phyloP scores from a whole-genome alignment of 495 filamentous ascomycete genomes.

The Trichocladium antarcticum region DNA sequence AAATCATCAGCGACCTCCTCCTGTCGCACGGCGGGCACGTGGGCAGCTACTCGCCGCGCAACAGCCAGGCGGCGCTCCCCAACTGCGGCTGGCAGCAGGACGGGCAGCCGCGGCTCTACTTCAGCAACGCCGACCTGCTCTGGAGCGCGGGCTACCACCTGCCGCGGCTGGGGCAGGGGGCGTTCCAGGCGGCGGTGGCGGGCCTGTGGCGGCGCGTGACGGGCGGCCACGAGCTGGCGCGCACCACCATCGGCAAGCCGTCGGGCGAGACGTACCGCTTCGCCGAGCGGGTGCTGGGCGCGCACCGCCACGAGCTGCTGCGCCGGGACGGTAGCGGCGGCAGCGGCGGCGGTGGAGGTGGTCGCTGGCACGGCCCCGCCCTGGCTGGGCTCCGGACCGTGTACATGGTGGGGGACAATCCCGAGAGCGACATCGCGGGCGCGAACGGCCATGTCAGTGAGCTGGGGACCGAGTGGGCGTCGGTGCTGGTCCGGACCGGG shows the following conservation, averaged over 20 bases:
- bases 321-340: constrained; percentile 7
- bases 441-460: constrained; percentile 64
- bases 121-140: constrained; percentile 76
- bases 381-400: constrained; percentile 45
- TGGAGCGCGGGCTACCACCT: constrained; percentile 76
- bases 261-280: constrained; percentile 64
- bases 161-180: constrained; percentile 88
- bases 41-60: constrained; percentile 58
- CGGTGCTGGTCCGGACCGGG: constrained; percentile 74
- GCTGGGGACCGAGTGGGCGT: constrained; percentile 61
- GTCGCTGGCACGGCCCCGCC: background rate
- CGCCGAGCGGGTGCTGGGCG: constrained; percentile 60
- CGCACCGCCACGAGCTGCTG: constrained; percentile 44
- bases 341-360: too few relatives aligned
- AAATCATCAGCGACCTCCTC: constrained; percentile 70
- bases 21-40: constrained; percentile 61
- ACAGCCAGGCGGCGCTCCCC: constrained; percentile 51
- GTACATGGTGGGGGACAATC: constrained; percentile 98
- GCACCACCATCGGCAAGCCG: constrained; percentile 77
- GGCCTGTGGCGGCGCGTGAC: constrained; percentile 70
- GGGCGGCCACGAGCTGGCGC: constrained; percentile 47
- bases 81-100: constrained; percentile 67
- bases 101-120: constrained; percentile 70
- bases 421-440: constrained; percentile 82
- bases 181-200: constrained; percentile 69